Conservation (phyloP, 768 basidiomycete species). For the Peribolospora baueri region DNA sequence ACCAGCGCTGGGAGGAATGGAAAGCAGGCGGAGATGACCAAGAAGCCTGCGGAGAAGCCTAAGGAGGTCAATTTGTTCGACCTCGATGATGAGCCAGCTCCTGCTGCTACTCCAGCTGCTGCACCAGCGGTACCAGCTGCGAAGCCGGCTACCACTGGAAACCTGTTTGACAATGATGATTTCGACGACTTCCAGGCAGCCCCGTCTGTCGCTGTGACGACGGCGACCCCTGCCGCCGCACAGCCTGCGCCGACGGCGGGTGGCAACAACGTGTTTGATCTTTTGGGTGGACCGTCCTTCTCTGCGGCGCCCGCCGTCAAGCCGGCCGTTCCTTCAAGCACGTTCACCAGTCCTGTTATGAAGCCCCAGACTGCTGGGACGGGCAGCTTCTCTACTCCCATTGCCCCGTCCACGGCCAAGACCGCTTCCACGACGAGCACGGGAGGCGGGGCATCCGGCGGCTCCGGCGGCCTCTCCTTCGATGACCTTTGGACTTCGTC, state of each 20-base stretch:
- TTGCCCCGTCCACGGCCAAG: background rate
- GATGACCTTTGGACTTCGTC: constrained; percentile 7
- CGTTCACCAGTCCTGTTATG: no score
- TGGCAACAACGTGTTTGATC: constrained; percentile 19
- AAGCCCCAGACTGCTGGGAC: no score
- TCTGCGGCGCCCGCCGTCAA: constrained; percentile 3
- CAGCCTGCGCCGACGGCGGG: constrained; percentile 16
- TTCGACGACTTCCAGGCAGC: constrained; percentile 26
- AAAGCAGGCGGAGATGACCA: constrained; percentile 19
- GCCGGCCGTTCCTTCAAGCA: constrained; percentile 1
- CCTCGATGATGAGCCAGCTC: constrained; percentile 36
- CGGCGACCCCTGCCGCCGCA: constrained; percentile 11
- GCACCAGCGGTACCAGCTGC: constrained; percentile 3
- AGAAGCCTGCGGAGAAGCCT: constrained; percentile 21
- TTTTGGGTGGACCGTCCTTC: constrained; percentile 7
- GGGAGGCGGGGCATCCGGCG: background rate
- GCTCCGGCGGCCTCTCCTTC: background rate
- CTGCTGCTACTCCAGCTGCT: constrained; percentile 17
- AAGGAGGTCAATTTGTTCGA: constrained; percentile 51
- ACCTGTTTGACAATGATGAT: constrained; percentile 15
- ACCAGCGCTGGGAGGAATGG: constrained; percentile 17
- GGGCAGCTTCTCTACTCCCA: background rate
- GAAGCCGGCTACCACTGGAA: constrained; percentile 14
- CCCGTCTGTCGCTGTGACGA: constrained; percentile 6
- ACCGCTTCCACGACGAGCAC: background rate